Percentiles rank a stretch among this genome's conserved stretches.
phyloP scores from a whole-genome alignment of 805 yeast species.

The Dipodascus albidus region DNA sequence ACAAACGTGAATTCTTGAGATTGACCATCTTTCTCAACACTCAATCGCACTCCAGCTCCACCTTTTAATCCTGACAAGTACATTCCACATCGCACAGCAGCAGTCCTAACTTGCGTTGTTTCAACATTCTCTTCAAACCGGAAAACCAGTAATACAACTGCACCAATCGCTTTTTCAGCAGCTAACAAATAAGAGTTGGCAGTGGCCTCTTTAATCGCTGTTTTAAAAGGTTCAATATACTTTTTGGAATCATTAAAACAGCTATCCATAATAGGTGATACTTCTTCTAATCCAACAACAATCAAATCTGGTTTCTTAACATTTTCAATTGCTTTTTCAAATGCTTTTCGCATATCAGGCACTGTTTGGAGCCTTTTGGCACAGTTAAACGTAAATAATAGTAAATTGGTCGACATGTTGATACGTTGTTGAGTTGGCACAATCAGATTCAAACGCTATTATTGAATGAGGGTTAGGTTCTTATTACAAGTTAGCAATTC shows the following conservation, averaged over 20 bases:
- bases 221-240: slow-evolving; percentile 19
- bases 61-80: slow-evolving; percentile 63
- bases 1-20: slow-evolving; percentile 45
- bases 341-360: slow-evolving; percentile 7
- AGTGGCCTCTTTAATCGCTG: slow-evolving; percentile 17
- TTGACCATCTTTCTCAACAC: slow-evolving; percentile 18
- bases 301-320: slow-evolving; percentile 17
- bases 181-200: slow-evolving; percentile 8
- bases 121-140: slow-evolving; percentile 19
- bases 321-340: slow-evolving; percentile 6
- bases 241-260: slow-evolving; percentile 16
- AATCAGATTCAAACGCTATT: too few relatives aligned
- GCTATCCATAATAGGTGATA: slow-evolving; percentile 25
- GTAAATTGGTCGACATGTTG: slow-evolving; percentile 1
- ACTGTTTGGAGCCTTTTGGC: slow-evolving; percentile 16
- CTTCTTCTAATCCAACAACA: slow-evolving; percentile 27
- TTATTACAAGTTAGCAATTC: too few relatives aligned
- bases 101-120: slow-evolving; percentile 12
- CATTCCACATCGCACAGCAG: slow-evolving; percentile 34
- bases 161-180: slow-evolving; percentile 19
- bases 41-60: slow-evolving; percentile 50
- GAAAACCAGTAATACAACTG: slow-evolving; percentile 21
- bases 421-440: too few relatives aligned
- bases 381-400: slow-evolving; percentile 22
- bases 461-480: not conserved